These are phyloP conservation scores for Sarocladium brachiariae DNA, from an alignment of 2,329 filamentous ascomycete genomes.

Conservation along the genomic window DNA sequence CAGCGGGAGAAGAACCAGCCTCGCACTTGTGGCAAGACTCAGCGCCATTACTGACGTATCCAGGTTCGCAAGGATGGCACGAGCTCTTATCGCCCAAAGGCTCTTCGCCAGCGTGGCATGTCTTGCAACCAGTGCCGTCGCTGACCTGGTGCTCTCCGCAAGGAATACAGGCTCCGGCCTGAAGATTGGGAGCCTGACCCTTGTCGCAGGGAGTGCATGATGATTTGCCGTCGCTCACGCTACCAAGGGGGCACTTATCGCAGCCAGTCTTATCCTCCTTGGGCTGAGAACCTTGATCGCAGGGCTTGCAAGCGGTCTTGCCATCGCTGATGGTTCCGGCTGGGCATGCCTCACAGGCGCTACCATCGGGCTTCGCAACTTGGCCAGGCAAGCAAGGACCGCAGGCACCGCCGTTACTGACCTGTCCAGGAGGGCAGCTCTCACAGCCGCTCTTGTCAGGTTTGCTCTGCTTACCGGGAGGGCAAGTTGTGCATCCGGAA, in stretches of 20 bases:
- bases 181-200: neutral
- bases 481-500: neutral
- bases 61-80: neutral
- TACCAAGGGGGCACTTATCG: neutral
- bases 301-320: neutral
- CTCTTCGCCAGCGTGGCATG: neutral
- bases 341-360: neutral
- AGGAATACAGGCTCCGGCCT: neutral
- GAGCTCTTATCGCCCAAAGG: neutral
- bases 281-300: neutral
- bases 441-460: slow-evolving; percentile 6
- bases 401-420: neutral
- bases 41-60: neutral
- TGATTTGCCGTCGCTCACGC: neutral
- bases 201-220: neutral
- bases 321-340: neutral
- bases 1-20: neutral
- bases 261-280: slow-evolving; percentile 4
- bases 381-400: neutral
- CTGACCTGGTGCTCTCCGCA: slow-evolving; percentile 1
- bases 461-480: slow-evolving; percentile 1
- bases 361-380: neutral
- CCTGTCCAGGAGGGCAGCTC: neutral
- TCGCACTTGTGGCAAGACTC: neutral
- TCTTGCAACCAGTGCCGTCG: slow-evolving; percentile 5